These are phyloP conservation scores for Dryadomyces quercus-mongolicae DNA, from an alignment of 2,329 filamentous ascomycete genomes.

Conservation along the genomic window DNA sequence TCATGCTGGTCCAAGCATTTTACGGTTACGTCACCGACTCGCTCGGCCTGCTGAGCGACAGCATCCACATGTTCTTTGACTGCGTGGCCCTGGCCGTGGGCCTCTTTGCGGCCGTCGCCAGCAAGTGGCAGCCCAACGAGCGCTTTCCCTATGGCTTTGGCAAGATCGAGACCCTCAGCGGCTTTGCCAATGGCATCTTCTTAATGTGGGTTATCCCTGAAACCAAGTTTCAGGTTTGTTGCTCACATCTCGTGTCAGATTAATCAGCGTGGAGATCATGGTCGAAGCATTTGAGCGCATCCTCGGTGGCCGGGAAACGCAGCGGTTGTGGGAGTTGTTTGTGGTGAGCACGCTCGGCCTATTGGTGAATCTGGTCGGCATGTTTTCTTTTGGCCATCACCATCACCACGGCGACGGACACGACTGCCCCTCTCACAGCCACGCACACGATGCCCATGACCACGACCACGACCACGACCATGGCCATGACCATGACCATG, in stretches of 20 bases:
- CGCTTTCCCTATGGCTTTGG: conserved; percentile 91
- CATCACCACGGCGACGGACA: conserved; percentile 43
- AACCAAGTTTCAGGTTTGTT: not conserved
- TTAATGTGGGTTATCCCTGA: conserved; percentile 52
- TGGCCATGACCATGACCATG: conserved; percentile 26
- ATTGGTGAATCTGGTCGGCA: conserved; percentile 82
- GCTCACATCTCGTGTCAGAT: conserved; percentile 31
- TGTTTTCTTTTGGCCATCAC: conserved; percentile 69
- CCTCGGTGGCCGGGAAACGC: conserved; percentile 70
- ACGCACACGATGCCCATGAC: conserved; percentile 24
- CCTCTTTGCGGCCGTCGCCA: conserved; percentile 82
- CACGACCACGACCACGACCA: conserved; percentile 29
- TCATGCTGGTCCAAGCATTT: conserved; percentile 89
- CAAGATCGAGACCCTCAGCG: conserved; percentile 91
- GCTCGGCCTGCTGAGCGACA: conserved; percentile 88
- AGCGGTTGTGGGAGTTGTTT: conserved; percentile 74
- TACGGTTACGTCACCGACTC: conserved; percentile 93
- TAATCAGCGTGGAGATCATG: conserved; percentile 92
- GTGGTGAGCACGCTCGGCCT: conserved; percentile 80
- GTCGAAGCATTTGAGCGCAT: conserved; percentile 88
- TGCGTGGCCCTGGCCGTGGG: conserved; percentile 87
- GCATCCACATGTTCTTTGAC: conserved; percentile 99
- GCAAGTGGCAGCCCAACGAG: conserved; percentile 87
- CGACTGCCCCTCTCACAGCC: conserved; percentile 11
- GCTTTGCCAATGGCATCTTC: conserved; percentile 93